Evolutionary conservation across 768 basidiomycete genomes (phyloP).

Genomic region (Pulveroboletus sp.): DNA sequence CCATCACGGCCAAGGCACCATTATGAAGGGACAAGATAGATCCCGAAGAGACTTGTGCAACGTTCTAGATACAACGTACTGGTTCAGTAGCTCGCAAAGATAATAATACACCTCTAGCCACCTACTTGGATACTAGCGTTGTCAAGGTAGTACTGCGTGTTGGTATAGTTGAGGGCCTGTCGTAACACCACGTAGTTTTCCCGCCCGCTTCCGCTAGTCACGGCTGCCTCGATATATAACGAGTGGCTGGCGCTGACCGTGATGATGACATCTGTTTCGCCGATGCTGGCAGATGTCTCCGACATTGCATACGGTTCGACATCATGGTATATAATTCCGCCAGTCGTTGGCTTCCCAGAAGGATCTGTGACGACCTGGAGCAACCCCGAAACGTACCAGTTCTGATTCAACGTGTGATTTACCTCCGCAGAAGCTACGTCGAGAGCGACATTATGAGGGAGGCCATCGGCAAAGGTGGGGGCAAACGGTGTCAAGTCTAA

Average conservation of each 20-base stretch:
- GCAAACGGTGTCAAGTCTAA: constrained; percentile 76
- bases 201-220: constrained; percentile 58
- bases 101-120: not conserved
- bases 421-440: constrained; percentile 69
- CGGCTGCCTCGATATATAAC: constrained; percentile 56
- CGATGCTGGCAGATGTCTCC: constrained; percentile 41
- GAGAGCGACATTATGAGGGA: constrained; percentile 66
- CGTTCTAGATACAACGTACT: constrained; percentile 33
- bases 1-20: constrained; percentile 38
- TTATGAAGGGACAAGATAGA: constrained; percentile 46
- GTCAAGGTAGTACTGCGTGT: constrained; percentile 57
- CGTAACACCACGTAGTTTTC: constrained; percentile 51
- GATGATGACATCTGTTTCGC: constrained; percentile 48
- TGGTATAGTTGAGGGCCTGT: constrained; percentile 59
- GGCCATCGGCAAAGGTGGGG: constrained; percentile 60
- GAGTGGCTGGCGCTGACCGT: constrained; percentile 56
- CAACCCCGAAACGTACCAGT: constrained; percentile 73
- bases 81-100: not conserved
- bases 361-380: constrained; percentile 66
- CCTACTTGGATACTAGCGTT: constrained; percentile 39
- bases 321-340: constrained; percentile 55
- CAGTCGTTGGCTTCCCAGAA: constrained; percentile 61
- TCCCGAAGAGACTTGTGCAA: constrained; percentile 47
- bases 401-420: constrained; percentile 60
- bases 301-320: constrained; percentile 55